Percentiles rank a stretch among this genome's conserved stretches.
Evolutionary conservation across 1,284 basidiomycete species (phyloP).

Genomic region (Porodaedalea pini): DNA sequence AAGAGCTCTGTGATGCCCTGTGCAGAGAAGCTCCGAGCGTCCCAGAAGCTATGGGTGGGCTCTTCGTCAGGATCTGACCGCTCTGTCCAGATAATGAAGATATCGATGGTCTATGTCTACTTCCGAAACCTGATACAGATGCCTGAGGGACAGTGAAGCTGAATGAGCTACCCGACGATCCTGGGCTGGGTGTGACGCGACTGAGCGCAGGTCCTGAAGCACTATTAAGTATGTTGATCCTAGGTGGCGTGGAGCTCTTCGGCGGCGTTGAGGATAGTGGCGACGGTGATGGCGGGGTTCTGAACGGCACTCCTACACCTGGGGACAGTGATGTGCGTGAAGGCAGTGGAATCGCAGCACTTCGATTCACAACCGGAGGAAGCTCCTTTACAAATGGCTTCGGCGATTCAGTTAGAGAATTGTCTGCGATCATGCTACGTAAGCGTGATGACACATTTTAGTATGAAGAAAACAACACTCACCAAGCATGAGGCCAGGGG

Average conservation of each 20-base stretch:
- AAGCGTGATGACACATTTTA: no score
- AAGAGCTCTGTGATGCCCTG: background rate
- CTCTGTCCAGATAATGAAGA: background rate
- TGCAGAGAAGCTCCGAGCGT: background rate
- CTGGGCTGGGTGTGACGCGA: background rate
- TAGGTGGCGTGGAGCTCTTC: background rate
- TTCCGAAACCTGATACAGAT: background rate
- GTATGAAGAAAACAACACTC: background rate
- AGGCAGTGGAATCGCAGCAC: background rate
- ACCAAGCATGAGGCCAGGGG: background rate
- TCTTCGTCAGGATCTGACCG: background rate
- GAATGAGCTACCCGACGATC: constrained; percentile 1
- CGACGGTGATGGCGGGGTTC: background rate
- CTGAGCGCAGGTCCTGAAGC: background rate
- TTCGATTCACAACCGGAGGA: background rate
- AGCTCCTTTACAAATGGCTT: constrained; percentile 4
- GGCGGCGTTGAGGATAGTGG: background rate
- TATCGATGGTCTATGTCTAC: background rate
- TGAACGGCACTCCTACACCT: background rate
- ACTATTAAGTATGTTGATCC: background rate
- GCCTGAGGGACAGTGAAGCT: background rate
- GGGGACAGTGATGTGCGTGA: background rate
- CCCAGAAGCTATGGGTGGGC: background rate
- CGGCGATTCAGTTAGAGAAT: constrained; percentile 4
- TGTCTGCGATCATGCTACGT: background rate